Conservation (phyloP, 1,284 basidiomycete genomes). For the Golubevia pallescens region DNA sequence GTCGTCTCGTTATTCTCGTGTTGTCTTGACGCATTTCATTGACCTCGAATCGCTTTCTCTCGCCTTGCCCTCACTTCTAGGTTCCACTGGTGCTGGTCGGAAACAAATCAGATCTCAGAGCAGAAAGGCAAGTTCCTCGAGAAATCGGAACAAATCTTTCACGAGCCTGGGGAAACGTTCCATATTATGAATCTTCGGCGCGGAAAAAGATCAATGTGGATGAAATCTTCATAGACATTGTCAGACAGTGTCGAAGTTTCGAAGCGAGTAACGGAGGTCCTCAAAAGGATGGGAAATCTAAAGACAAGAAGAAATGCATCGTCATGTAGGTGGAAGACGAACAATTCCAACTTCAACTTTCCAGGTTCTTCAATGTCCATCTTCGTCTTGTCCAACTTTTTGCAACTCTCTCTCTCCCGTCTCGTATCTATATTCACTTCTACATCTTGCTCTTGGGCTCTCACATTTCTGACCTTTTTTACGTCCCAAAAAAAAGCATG, state of each 20-base stretch:
- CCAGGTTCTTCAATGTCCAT: too few relatives aligned
- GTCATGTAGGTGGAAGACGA: constrained; percentile 2
- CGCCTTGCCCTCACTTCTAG: constrained; percentile 5
- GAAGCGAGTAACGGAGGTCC: constrained; percentile 17
- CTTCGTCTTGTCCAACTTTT: too few relatives aligned
- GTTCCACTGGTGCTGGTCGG: constrained; percentile 50
- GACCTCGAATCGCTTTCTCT: background rate
- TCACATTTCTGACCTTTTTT: too few relatives aligned
- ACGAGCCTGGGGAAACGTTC: constrained; percentile 50
- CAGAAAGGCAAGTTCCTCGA: constrained; percentile 46
- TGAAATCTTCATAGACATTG: constrained; percentile 47
- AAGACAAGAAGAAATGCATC: constrained; percentile 8
- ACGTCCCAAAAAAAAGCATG: too few relatives aligned
- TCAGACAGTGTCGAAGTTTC: constrained; percentile 41
- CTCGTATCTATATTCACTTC: too few relatives aligned
- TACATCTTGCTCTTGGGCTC: too few relatives aligned
- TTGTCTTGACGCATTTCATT: constrained; percentile 7
- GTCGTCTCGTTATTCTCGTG: background rate
- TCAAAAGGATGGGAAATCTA: constrained; percentile 5
- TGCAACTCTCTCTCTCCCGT: too few relatives aligned
- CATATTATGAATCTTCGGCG: constrained; percentile 51
- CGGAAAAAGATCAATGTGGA: constrained; percentile 49
- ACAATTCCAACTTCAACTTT: too few relatives aligned
- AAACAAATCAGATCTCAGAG: constrained; percentile 47
- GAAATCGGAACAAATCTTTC: constrained; percentile 52